Conservation (phyloP, 2,329 filamentous ascomycete genomes). For the Botrytis galanthina region DNA sequence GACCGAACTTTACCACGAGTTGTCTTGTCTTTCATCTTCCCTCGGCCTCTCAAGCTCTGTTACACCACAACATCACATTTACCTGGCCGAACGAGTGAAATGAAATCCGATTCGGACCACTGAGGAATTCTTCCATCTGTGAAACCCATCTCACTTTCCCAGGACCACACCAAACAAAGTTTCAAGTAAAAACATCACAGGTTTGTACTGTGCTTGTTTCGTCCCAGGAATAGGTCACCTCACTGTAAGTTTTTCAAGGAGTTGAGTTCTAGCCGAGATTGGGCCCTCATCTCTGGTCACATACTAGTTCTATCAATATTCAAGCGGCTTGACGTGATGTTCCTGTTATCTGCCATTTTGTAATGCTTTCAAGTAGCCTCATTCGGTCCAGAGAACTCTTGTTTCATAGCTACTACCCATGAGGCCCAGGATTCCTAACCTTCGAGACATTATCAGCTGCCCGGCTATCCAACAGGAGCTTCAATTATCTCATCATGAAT, state of each 20-base stretch:
- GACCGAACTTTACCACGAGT: background rate
- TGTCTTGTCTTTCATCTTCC: background rate
- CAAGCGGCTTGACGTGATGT: background rate
- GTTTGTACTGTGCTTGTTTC: background rate
- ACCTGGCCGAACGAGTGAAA: background rate
- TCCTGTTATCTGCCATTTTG: background rate
- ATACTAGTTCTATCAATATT: background rate
- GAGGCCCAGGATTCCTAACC: background rate
- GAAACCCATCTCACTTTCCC: background rate
- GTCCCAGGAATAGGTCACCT: too few relatives aligned
- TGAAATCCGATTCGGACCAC: accelerated
- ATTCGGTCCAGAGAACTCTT: background rate
- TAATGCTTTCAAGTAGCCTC: background rate
- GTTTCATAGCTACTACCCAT: background rate
- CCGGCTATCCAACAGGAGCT: background rate
- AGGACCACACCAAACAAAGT: background rate
- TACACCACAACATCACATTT: background rate
- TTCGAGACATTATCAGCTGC: background rate
- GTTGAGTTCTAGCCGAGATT: background rate
- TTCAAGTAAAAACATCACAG: background rate
- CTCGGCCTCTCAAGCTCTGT: background rate
- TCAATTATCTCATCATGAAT: background rate
- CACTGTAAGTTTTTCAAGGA: background rate
- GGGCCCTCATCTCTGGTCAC: background rate
- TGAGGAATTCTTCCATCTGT: background rate